Percentiles rank a stretch among this genome's conserved stretches.
These are phyloP conservation scores for Podosphaera fusca DNA, from an alignment of 2,329 filamentous ascomycete genomes.

Conservation along the genomic window DNA sequence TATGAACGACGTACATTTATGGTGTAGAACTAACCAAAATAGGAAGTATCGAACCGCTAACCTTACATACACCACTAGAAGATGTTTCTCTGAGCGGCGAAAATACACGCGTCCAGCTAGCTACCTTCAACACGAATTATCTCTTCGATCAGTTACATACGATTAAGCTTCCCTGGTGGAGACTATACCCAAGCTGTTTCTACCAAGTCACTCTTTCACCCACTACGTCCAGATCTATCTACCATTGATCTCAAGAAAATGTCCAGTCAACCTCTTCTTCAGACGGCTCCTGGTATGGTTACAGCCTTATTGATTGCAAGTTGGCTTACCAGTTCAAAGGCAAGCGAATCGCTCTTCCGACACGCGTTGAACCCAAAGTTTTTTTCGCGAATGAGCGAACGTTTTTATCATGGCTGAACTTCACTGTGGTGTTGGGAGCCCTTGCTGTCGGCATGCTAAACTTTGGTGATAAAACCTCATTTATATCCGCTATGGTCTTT, in stretches of 20 bases:
- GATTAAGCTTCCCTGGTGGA: too few relatives aligned
- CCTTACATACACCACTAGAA: too few relatives aligned
- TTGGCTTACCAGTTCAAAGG: slow-evolving; percentile 27
- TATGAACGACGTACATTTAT: too few relatives aligned
- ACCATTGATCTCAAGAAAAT: slow-evolving; percentile 25
- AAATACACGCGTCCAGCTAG: too few relatives aligned
- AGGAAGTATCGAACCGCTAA: too few relatives aligned
- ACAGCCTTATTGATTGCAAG: not conserved
- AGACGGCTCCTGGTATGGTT: slow-evolving; percentile 62
- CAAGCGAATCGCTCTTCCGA: slow-evolving; percentile 95
- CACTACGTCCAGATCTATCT: not conserved
- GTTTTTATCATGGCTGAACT: slow-evolving; percentile 98
- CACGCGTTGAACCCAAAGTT: slow-evolving; percentile 95
- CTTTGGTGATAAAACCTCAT: slow-evolving; percentile 84
- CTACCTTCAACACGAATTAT: too few relatives aligned
- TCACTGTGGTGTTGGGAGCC: slow-evolving; percentile 92
- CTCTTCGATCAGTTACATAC: too few relatives aligned
- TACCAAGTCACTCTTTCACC: not conserved
- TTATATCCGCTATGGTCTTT: slow-evolving; percentile 84
- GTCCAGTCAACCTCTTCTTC: slow-evolving; percentile 91
- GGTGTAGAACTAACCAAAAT: too few relatives aligned
- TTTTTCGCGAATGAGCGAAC: slow-evolving; percentile 99
- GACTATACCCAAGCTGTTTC: not conserved
- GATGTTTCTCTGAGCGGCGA: too few relatives aligned
- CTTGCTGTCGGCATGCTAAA: slow-evolving; percentile 93